Conservation (phyloP, 371 early-diverging fungal genomes). For the Rhizomucor miehei region DNA sequence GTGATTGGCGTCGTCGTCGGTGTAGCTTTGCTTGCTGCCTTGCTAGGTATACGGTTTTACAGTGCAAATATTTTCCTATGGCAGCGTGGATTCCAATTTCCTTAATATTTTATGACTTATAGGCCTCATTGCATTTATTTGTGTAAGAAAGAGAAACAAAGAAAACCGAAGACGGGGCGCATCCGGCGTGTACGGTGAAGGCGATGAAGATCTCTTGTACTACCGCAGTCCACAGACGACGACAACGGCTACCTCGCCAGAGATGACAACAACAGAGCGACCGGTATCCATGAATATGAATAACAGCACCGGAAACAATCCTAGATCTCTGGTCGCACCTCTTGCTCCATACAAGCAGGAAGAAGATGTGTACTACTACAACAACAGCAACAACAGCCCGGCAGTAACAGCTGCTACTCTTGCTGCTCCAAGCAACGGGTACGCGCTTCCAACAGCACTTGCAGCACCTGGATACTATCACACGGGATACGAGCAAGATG, state of each 20-base stretch:
- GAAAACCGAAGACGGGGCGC: not conserved
- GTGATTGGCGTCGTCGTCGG: slow-evolving; percentile 8
- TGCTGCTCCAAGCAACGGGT: too few species aligned
- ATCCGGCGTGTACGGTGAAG: too few species aligned
- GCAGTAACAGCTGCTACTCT: too few species aligned
- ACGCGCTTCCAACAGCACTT: too few species aligned
- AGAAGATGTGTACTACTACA: not conserved
- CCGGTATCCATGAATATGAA: slow-evolving; percentile 4
- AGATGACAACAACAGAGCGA: not conserved
- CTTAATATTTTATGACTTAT: not conserved
- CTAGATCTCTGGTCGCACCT: too few species aligned
- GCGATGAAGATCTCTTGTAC: too few species aligned
- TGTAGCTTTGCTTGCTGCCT: slow-evolving; percentile 1
- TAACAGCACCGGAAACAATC: not conserved
- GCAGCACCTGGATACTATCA: too few species aligned
- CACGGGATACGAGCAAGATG: too few species aligned
- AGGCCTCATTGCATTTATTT: slow-evolving; percentile 6
- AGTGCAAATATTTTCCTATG: too few species aligned
- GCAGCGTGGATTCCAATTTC: not conserved
- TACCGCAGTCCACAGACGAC: not conserved
- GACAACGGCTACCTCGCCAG: not conserved
- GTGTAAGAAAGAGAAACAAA: slow-evolving; percentile 2
- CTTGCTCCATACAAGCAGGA: too few species aligned
- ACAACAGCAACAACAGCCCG: slow-evolving; percentile 4
- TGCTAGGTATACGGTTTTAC: slow-evolving; percentile 8